phyloP scores from a whole-genome alignment of 78 protist species.

The Protostelium mycophagum region DNA sequence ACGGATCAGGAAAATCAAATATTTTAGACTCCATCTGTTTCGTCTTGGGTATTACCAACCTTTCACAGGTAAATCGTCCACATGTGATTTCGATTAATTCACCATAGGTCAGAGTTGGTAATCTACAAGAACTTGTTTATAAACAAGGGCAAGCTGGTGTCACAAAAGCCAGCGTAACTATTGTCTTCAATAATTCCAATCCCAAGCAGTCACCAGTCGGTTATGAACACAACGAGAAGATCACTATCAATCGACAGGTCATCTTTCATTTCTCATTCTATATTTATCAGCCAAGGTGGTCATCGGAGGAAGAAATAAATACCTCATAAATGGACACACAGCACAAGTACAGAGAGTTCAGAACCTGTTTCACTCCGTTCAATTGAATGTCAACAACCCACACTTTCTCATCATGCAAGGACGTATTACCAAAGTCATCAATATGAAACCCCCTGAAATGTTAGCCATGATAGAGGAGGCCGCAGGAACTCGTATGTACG shows the following conservation, averaged over 20 bases:
- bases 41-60: conserved; percentile 96
- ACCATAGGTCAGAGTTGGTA: conserved; percentile 83
- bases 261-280: neutral
- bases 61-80: conserved; percentile 60
- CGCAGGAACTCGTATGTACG: conserved; percentile 99
- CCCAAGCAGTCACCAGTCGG: conserved; percentile 83
- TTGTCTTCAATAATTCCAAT: conserved; percentile 93
- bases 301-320: conserved; percentile 93
- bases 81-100: neutral
- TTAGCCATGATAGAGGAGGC: conserved; percentile 98
- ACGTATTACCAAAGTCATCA: conserved; percentile 95
- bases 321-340: conserved; percentile 87
- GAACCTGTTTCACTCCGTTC: conserved; percentile 95
- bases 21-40: conserved; percentile 98
- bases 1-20: conserved; percentile 98
- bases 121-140: conserved; percentile 92
- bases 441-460: conserved; percentile 97
- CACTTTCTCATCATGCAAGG: conserved; percentile 99
- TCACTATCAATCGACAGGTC: conserved; percentile 93
- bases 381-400: conserved; percentile 99
- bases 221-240: conserved; percentile 80
- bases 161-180: conserved; percentile 92
- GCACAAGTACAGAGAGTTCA: conserved; percentile 74
- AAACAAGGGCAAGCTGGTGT: conserved; percentile 98
- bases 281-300: conserved; percentile 57